Conservation (phyloP, 1,284 basidiomycete genomes). For the Pholiota adiposa region DNA sequence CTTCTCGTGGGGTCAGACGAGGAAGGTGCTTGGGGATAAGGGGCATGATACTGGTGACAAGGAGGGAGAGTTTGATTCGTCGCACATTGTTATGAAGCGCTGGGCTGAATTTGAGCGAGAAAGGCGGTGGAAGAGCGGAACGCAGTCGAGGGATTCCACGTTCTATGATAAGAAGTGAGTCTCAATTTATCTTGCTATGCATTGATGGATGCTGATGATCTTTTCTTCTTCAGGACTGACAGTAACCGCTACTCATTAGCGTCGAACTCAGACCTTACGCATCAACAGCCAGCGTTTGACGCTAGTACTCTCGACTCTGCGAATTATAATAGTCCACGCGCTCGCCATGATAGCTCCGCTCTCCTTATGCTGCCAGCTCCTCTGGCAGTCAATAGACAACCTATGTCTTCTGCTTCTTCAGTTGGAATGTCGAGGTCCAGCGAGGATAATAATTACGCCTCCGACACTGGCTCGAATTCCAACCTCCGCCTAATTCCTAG, state of each 20-base stretch:
- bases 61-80: conserved; percentile 95
- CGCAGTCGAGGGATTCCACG: conserved; percentile 81
- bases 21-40: conserved; percentile 81
- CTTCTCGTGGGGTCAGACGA: conserved; percentile 98
- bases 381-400: conserved; percentile 54
- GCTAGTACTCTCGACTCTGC: conserved; percentile 67
- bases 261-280: conserved; percentile 72
- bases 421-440: conserved; percentile 65
- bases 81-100: conserved; percentile 97
- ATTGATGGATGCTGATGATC: conserved; percentile 17
- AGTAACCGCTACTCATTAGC: conserved; percentile 76
- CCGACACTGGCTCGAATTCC: conserved; percentile 59
- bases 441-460: conserved; percentile 64
- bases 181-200: conserved; percentile 9
- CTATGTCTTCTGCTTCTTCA: conserved; percentile 58
- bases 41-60: conserved; percentile 82
- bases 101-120: conserved; percentile 99
- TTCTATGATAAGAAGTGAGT: conserved; percentile 74
- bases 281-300: conserved; percentile 57
- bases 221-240: conserved; percentile 38
- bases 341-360: conserved; percentile 68
- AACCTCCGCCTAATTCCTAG: conserved; percentile 61
- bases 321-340: conserved; percentile 45
- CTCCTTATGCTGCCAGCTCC: conserved; percentile 74
- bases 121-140: conserved; percentile 89